These are phyloP conservation scores for Dujonia santamariae DNA, from an alignment of 1,139 yeast genomes.

Conservation along the genomic window DNA sequence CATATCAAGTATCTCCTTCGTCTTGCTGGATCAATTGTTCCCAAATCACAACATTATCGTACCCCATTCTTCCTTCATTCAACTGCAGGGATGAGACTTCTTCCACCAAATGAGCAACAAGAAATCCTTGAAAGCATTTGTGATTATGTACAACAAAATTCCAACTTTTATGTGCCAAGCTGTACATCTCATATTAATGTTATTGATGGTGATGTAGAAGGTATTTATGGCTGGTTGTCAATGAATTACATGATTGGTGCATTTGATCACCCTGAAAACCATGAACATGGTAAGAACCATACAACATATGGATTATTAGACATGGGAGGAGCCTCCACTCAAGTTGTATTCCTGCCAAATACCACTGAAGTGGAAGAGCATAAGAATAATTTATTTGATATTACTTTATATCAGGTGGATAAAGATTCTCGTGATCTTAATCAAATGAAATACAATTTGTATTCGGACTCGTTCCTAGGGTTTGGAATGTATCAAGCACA, in stretches of 20 bases:
- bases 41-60: slow-evolving; percentile 60
- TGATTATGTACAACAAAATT: slow-evolving; percentile 45
- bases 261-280: slow-evolving; percentile 47
- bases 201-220: slow-evolving; percentile 77
- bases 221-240: slow-evolving; percentile 79
- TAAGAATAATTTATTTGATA: slow-evolving; percentile 49
- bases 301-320: slow-evolving; percentile 73
- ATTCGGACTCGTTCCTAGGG: slow-evolving; percentile 73
- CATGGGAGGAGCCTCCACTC: slow-evolving; percentile 90
- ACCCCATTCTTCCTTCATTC: slow-evolving; percentile 79
- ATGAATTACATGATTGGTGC: slow-evolving; percentile 66
- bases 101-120: slow-evolving; percentile 53
- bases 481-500: slow-evolving; percentile 75
- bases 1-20: slow-evolving; percentile 57
- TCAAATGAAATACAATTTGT: slow-evolving; percentile 47
- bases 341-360: slow-evolving; percentile 75
- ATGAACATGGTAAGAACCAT: slow-evolving; percentile 51
- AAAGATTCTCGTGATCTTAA: neutral
- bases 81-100: slow-evolving; percentile 77
- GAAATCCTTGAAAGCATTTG: slow-evolving; percentile 55
- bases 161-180: slow-evolving; percentile 57
- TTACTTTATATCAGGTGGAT: slow-evolving; percentile 18
- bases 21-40: slow-evolving; percentile 58
- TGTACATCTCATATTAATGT: slow-evolving; percentile 61
- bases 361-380: slow-evolving; percentile 53